Conservation (phyloP, 2,329 filamentous ascomycete species). For the Macrophomina phaseolina region DNA sequence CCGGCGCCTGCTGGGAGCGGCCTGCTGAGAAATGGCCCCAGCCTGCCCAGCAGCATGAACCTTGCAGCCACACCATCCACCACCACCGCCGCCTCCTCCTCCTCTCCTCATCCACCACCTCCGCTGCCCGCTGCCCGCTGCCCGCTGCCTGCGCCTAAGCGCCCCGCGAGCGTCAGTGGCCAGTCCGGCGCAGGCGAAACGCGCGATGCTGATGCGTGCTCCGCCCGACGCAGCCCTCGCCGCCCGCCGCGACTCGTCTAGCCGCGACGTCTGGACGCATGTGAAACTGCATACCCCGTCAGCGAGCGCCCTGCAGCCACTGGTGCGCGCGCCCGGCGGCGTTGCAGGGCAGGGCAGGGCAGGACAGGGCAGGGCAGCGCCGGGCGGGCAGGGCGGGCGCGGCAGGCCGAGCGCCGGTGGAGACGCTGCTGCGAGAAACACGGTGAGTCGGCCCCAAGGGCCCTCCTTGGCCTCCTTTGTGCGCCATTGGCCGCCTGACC, state of each 20-base stretch:
- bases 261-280: conserved; percentile 8
- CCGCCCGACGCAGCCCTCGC: background rate
- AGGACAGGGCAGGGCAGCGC: too few relatives aligned
- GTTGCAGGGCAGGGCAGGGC: background rate
- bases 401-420: conserved; percentile 18
- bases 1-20: conserved; percentile 13
- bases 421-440: conserved; percentile 17
- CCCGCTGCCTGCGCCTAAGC: background rate
- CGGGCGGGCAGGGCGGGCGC: background rate
- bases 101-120: background rate
- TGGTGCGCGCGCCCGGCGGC: conserved; percentile 1
- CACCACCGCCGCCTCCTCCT: too few relatives aligned
- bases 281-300: conserved; percentile 16
- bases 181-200: background rate
- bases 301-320: conserved; percentile 20
- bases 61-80: background rate
- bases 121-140: too few relatives aligned
- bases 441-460: conserved; percentile 1
- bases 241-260: conserved; percentile 1
- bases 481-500: conserved; percentile 19
- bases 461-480: background rate
- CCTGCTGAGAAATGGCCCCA: conserved; percentile 8
- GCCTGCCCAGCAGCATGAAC: conserved; percentile 2
- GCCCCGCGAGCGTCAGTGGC: conserved; percentile 22
- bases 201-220: conserved; percentile 8